Percentiles rank a stretch among this genome's conserved stretches.
These are phyloP conservation scores for Phytophthora cryptogea DNA, from an alignment of 352 stramenopile genomes.

Conservation along the genomic window DNA sequence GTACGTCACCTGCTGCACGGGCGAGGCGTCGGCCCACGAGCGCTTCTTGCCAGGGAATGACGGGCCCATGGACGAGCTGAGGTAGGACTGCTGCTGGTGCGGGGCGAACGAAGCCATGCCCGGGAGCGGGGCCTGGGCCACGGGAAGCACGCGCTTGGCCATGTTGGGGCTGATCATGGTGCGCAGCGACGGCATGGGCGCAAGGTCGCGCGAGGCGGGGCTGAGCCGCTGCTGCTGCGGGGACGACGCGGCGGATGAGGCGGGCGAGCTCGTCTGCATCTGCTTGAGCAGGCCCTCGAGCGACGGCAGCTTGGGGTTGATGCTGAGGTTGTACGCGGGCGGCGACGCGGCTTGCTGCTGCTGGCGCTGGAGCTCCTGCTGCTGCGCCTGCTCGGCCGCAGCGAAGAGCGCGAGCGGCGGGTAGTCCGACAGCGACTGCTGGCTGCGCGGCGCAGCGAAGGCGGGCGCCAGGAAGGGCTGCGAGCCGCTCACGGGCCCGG, in stretches of 20 bases:
- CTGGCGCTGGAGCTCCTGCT: slow-evolving; percentile 30
- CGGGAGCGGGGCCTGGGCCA: slow-evolving; percentile 10
- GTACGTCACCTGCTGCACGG: slow-evolving; percentile 21
- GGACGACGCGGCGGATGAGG: slow-evolving; percentile 9
- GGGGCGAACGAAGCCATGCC: slow-evolving; percentile 17
- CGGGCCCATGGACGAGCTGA: slow-evolving; percentile 26
- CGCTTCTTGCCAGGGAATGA: slow-evolving; percentile 36
- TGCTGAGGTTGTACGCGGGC: slow-evolving; percentile 23
- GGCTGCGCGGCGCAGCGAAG: slow-evolving; percentile 32
- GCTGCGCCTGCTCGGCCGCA: slow-evolving; percentile 30
- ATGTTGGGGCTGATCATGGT: slow-evolving; percentile 63
- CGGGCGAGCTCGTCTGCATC: slow-evolving; percentile 50
- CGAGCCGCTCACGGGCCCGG: slow-evolving; percentile 6
- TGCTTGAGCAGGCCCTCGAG: slow-evolving; percentile 70
- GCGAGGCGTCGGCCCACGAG: slow-evolving; percentile 34
- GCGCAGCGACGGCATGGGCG: slow-evolving; percentile 49
- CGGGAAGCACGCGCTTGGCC: slow-evolving; percentile 28
- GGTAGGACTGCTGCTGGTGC: slow-evolving; percentile 17
- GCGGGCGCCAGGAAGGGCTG: slow-evolving; percentile 35
- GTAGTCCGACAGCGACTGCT: slow-evolving; percentile 39
- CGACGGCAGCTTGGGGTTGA: slow-evolving; percentile 61
- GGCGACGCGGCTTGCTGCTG: slow-evolving; percentile 14
- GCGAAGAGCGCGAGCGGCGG: slow-evolving; percentile 29
- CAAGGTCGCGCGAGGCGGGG: slow-evolving; percentile 31
- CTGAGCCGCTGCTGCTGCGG: slow-evolving; percentile 31